Evolutionary conservation across 192 early-diverging fungal species (phyloP).

Genomic region (Cladochytrium replicatum): DNA sequence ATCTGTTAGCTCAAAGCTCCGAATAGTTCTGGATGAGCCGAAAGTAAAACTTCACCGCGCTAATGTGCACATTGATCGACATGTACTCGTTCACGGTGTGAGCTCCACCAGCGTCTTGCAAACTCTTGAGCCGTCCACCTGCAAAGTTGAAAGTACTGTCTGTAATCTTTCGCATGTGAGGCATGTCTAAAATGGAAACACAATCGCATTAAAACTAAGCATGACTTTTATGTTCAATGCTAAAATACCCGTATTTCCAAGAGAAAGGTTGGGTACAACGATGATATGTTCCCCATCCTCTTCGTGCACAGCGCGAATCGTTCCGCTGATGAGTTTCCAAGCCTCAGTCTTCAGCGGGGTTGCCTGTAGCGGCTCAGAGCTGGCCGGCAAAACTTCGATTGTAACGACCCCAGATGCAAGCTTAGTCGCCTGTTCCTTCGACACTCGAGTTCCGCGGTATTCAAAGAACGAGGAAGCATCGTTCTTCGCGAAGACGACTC

Average conservation of each 20-base stretch:
- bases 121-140: too few species aligned
- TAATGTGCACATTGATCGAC: not conserved
- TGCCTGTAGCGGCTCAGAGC: constrained; percentile 26
- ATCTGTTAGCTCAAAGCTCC: too few species aligned
- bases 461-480: not conserved
- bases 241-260: constrained; percentile 37
- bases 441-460: not conserved
- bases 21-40: too few species aligned
- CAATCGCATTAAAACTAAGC: constrained; percentile 15
- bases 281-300: not conserved
- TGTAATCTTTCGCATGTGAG: not conserved
- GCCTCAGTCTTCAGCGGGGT: constrained; percentile 3
- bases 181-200: constrained; percentile 1
- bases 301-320: constrained; percentile 19
- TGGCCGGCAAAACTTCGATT: constrained; percentile 2
- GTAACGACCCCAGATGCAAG: constrained; percentile 2
- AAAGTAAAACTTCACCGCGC: too few species aligned
- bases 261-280: constrained; percentile 25
- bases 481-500: not conserved
- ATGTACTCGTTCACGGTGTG: constrained; percentile 29
- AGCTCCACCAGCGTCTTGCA: constrained; percentile 6
- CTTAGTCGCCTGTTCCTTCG: not conserved
- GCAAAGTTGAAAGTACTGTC: too few species aligned
- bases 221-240: constrained; percentile 25
- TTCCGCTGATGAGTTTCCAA: constrained; percentile 25